Evolutionary conservation across 2,329 filamentous ascomycete species (phyloP).

Genomic region (Beauveria pseudobassiana): DNA sequence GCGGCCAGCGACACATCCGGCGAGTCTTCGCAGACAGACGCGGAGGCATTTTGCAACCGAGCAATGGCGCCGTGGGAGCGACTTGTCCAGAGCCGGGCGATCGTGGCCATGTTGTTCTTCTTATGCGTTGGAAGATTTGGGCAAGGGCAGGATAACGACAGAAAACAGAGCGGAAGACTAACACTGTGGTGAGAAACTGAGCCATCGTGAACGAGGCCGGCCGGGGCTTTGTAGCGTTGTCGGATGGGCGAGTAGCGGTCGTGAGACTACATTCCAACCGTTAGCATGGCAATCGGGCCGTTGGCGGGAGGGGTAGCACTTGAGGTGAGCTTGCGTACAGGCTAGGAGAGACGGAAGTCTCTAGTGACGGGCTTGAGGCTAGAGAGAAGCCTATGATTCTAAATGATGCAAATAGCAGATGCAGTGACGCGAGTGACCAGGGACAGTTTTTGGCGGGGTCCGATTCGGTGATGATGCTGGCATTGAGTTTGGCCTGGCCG

Average conservation of each 20-base stretch:
- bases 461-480: conserved; percentile 6
- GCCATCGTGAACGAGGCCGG: conserved; percentile 25
- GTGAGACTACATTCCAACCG: conserved; percentile 29
- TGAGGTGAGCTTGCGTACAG: background rate
- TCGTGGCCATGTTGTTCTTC: conserved; percentile 14
- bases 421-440: background rate
- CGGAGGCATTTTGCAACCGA: conserved; percentile 23
- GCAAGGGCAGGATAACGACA: background rate
- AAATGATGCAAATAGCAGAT: background rate
- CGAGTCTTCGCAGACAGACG: conserved; percentile 24
- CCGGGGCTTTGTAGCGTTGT: conserved; percentile 10
- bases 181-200: conserved; percentile 37
- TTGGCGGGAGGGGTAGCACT: background rate
- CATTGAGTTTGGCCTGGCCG: background rate
- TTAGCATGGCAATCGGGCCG: conserved; percentile 32
- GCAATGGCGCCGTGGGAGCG: conserved; percentile 25
- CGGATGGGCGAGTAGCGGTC: background rate
- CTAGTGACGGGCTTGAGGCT: background rate
- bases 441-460: conserved; percentile 2
- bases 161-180: conserved; percentile 20
- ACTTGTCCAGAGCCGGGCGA: conserved; percentile 25
- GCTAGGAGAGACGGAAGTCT: background rate
- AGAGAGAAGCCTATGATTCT: background rate
- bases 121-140: background rate
- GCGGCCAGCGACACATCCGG: conserved; percentile 9